phyloP scores from a whole-genome alignment of 768 basidiomycete genomes.

The Termitomyces sp. region DNA sequence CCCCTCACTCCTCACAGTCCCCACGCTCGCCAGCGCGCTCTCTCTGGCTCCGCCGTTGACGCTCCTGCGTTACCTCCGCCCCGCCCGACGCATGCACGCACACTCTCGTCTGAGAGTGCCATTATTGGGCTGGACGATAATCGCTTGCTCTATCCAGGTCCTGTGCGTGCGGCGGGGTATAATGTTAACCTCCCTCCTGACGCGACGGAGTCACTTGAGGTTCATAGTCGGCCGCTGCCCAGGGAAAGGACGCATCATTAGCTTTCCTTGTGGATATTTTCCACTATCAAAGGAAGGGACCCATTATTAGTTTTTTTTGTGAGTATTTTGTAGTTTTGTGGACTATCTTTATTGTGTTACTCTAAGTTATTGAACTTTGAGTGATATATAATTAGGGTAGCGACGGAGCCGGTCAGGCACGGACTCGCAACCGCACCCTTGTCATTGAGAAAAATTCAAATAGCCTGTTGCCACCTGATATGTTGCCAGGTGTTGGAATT shows the following conservation, averaged over 20 bases:
- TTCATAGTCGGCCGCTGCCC: not conserved
- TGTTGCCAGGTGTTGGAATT: not conserved
- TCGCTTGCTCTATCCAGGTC: constrained; percentile 30
- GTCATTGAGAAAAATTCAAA: too few relatives aligned
- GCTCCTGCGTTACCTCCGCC: constrained; percentile 3
- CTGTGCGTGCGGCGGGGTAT: constrained; percentile 34
- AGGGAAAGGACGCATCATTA: not conserved
- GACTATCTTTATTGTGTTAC: not conserved
- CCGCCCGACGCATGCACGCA: constrained; percentile 12
- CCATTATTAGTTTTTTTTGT: not conserved
- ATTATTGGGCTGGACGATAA: constrained; percentile 19
- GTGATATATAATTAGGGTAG: not conserved
- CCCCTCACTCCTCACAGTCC: constrained; percentile 4
- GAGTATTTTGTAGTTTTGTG: not conserved
- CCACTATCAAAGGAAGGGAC: not conserved
- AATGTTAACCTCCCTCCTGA: not conserved
- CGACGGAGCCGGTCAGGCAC: not conserved
- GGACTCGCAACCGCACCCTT: not conserved
- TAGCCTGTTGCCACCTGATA: not conserved
- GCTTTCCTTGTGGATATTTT: not conserved
- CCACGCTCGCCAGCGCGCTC: constrained; percentile 8
- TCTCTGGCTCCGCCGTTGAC: constrained; percentile 11
- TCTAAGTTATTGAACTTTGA: not conserved
- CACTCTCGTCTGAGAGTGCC: constrained; percentile 21
- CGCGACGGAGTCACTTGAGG: not conserved